phyloP scores from a whole-genome alignment of 2,329 filamentous ascomycete genomes.

The Coniochaeta sp. region DNA sequence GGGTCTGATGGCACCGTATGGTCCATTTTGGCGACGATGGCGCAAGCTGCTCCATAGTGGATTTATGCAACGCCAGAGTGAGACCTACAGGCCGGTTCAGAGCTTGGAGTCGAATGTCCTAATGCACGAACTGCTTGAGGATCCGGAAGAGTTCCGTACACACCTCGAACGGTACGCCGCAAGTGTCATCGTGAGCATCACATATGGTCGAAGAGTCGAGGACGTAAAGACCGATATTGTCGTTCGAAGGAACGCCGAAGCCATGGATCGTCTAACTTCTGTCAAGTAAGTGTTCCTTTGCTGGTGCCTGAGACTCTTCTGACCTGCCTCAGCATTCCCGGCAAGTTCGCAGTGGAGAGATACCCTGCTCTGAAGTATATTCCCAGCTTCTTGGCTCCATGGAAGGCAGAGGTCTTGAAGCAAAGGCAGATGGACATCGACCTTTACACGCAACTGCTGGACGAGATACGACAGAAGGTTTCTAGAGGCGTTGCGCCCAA shows the following conservation, averaged over 20 bases:
- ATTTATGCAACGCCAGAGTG: slow-evolving; percentile 35
- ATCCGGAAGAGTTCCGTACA: slow-evolving; percentile 21
- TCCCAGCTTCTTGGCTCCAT: slow-evolving; percentile 28
- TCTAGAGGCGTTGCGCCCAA: slow-evolving; percentile 21
- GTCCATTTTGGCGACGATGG: slow-evolving; percentile 33
- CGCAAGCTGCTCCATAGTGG: slow-evolving; percentile 34
- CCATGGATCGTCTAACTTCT: slow-evolving; percentile 33
- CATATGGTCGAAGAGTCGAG: slow-evolving; percentile 29
- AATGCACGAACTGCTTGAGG: slow-evolving; percentile 27
- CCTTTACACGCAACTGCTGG: slow-evolving; percentile 31
- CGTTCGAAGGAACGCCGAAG: slow-evolving; percentile 28
- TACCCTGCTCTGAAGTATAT: slow-evolving; percentile 32
- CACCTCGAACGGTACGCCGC: slow-evolving; percentile 30
- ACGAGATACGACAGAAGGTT: slow-evolving; percentile 29
- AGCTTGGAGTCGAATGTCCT: slow-evolving; percentile 32
- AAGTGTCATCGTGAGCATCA: slow-evolving; percentile 33
- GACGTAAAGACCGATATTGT: slow-evolving; percentile 28
- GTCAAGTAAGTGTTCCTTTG: slow-evolving; percentile 27
- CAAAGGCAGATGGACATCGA: slow-evolving; percentile 25
- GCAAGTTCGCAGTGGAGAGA: slow-evolving; percentile 31
- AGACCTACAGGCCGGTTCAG: slow-evolving; percentile 33
- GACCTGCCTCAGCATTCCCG: slow-evolving; percentile 19
- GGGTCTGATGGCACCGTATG: slow-evolving; percentile 36
- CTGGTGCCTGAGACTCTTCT: not conserved
- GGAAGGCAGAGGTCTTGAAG: slow-evolving; percentile 29